Percentiles rank a stretch among this genome's conserved stretches.
These are phyloP conservation scores for Dictyostelium intermedium DNA, from an alignment of 78 protist species.

Conservation along the genomic window DNA sequence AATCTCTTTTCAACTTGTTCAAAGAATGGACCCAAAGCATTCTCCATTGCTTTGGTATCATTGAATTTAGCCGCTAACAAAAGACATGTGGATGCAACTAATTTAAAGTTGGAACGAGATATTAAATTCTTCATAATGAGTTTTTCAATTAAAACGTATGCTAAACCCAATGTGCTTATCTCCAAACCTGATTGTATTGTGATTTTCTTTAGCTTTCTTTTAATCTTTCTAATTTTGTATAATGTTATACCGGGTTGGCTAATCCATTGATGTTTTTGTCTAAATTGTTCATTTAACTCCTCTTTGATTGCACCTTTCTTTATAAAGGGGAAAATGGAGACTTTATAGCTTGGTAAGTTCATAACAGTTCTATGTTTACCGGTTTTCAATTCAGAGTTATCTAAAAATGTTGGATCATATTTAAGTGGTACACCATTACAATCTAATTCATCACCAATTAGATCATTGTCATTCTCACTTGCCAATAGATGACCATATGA, in stretches of 20 bases:
- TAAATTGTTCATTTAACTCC: slow-evolving; percentile 60
- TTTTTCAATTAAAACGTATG: slow-evolving; percentile 38
- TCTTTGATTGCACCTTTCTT: slow-evolving; percentile 73
- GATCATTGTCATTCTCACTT: not conserved
- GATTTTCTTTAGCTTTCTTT: slow-evolving; percentile 47
- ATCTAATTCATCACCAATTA: slow-evolving; percentile 21
- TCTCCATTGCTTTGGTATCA: slow-evolving; percentile 40
- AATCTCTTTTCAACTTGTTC: slow-evolving; percentile 45
- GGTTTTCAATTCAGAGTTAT: slow-evolving; percentile 60
- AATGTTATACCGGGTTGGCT: slow-evolving; percentile 48
- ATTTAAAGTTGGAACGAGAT: slow-evolving; percentile 11
- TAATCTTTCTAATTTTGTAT: slow-evolving; percentile 55
- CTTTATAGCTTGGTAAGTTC: slow-evolving; percentile 35
- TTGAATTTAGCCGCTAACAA: slow-evolving; percentile 63
- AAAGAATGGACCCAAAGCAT: not conserved
- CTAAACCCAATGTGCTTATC: slow-evolving; percentile 31
- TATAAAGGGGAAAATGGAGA: slow-evolving; percentile 52
- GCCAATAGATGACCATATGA: slow-evolving; percentile 39
- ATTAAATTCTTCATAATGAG: slow-evolving; percentile 20
- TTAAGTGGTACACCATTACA: slow-evolving; percentile 27
- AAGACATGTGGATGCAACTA: slow-evolving; percentile 16
- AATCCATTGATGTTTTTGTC: slow-evolving; percentile 67
- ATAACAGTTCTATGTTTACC: slow-evolving; percentile 75
- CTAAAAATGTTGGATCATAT: slow-evolving; percentile 52
- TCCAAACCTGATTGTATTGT: slow-evolving; percentile 17